A percentile compares a stretch with the other conserved stretches of the same genome.
These are phyloP conservation scores for Spinacia oleracea DNA, from an alignment of 179 eudicot species.

Conservation along the genomic window DNA sequence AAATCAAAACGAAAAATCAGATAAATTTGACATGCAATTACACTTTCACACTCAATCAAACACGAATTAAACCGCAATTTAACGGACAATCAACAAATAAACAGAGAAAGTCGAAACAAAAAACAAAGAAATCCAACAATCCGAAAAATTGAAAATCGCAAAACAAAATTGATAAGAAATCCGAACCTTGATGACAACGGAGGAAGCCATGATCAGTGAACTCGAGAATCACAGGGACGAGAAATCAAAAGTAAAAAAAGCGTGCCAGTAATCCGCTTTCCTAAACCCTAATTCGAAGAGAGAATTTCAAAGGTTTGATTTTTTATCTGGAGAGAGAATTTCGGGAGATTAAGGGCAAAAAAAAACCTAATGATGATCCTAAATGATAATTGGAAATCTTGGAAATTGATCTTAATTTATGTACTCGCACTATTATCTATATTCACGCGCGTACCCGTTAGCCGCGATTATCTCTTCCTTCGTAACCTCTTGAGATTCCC, in stretches of 20 bases:
- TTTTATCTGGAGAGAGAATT: background rate
- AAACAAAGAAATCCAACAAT: background rate
- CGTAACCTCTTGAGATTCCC: background rate
- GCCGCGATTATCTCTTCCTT: slow-evolving; percentile 19
- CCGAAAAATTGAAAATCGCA: too few relatives aligned
- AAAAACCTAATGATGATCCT: too few relatives aligned
- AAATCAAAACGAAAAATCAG: background rate
- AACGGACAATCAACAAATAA: background rate
- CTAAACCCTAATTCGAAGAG: slow-evolving; percentile 8
- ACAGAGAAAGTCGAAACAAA: background rate
- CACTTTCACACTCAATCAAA: background rate
- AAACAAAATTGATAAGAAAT: background rate
- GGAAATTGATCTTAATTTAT: too few relatives aligned
- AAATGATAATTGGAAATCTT: background rate
- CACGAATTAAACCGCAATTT: background rate
- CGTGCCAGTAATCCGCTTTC: slow-evolving; percentile 19
- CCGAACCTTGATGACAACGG: slow-evolving; percentile 48
- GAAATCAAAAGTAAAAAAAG: slow-evolving; percentile 9
- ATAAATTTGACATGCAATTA: background rate
- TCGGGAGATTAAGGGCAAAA: background rate
- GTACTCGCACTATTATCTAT: background rate
- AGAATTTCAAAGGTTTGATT: background rate
- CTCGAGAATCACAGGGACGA: background rate
- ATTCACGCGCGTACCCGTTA: slow-evolving; percentile 23
- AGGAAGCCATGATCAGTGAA: slow-evolving; percentile 35